These are phyloP conservation scores for Exophiala sp. DNA, from an alignment of 2,329 filamentous ascomycete genomes.

Conservation along the genomic window DNA sequence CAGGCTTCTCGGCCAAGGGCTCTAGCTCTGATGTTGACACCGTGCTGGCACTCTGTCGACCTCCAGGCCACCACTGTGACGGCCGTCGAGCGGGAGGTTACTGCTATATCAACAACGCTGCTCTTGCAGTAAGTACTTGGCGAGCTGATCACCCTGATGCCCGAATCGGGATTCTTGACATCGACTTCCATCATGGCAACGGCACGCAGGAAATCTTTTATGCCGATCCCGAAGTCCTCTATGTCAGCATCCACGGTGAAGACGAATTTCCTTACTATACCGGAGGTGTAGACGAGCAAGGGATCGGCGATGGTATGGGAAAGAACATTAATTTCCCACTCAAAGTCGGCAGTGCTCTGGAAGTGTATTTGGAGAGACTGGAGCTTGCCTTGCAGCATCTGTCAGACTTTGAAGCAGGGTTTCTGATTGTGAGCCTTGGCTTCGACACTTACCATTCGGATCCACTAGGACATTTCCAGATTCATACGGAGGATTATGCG, in stretches of 20 bases:
- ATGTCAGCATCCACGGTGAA: constrained; percentile 34
- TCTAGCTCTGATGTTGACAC: constrained; percentile 17
- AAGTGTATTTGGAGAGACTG: constrained; percentile 23
- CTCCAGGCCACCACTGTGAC: constrained; percentile 29
- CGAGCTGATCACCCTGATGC: constrained; percentile 11
- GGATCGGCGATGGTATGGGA: constrained; percentile 13
- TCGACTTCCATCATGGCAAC: constrained; percentile 30
- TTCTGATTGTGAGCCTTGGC: constrained; percentile 27
- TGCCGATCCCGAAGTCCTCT: constrained; percentile 30
- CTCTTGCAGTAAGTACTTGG: constrained; percentile 22
- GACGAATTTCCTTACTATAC: constrained; percentile 34
- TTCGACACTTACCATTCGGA: constrained; percentile 29
- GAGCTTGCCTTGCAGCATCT: constrained; percentile 17
- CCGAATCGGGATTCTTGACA: constrained; percentile 25
- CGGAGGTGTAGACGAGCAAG: constrained; percentile 21
- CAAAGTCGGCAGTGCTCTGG: constrained; percentile 19
- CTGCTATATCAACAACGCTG: constrained; percentile 30
- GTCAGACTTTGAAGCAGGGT: constrained; percentile 17
- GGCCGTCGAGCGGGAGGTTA: constrained; percentile 27
- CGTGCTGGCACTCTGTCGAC: constrained; percentile 26
- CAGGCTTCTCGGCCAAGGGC: constrained; percentile 1
- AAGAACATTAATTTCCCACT: constrained; percentile 28
- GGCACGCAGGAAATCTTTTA: constrained; percentile 32
- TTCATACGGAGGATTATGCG: constrained; percentile 27
- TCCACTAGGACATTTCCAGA: constrained; percentile 27